These are phyloP conservation scores for Backusella mclennaniae DNA, from an alignment of 192 early-diverging fungal genomes.

Conservation along the genomic window DNA sequence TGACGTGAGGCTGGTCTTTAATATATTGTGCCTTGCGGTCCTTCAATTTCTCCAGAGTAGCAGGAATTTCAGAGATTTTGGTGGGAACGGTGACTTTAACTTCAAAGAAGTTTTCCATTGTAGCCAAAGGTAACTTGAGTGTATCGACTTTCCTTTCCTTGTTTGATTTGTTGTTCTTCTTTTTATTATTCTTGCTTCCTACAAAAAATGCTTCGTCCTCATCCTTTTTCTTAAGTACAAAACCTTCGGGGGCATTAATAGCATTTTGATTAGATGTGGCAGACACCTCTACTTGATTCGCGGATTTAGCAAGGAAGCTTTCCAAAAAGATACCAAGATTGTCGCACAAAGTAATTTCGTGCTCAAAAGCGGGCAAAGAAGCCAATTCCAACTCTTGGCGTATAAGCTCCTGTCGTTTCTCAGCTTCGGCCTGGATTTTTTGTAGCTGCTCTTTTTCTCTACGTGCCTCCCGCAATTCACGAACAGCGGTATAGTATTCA, in stretches of 20 bases:
- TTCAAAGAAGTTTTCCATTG: slow-evolving; percentile 75
- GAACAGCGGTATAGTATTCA: slow-evolving; percentile 69
- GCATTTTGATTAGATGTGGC: background rate
- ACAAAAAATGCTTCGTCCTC: slow-evolving; percentile 80
- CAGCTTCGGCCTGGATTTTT: slow-evolving; percentile 63
- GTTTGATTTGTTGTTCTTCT: slow-evolving; percentile 51
- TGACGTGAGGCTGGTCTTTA: slow-evolving; percentile 72
- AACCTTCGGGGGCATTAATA: slow-evolving; percentile 68
- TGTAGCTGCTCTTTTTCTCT: slow-evolving; percentile 65
- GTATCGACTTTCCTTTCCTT: slow-evolving; percentile 42
- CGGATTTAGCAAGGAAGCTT: slow-evolving; percentile 34
- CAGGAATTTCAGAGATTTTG: slow-evolving; percentile 61
- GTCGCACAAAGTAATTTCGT: slow-evolving; percentile 83
- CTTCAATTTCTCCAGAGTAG: slow-evolving; percentile 68
- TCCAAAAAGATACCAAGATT: slow-evolving; percentile 75
- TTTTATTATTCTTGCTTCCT: slow-evolving; percentile 56
- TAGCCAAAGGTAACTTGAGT: slow-evolving; percentile 70
- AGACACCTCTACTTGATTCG: slow-evolving; percentile 41
- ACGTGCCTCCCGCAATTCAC: slow-evolving; percentile 62
- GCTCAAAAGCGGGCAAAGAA: slow-evolving; percentile 80
- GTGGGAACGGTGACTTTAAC: slow-evolving; percentile 82
- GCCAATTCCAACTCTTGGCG: slow-evolving; percentile 83
- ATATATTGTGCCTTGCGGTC: slow-evolving; percentile 70
- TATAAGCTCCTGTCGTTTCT: slow-evolving; percentile 64
- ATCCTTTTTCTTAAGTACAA: slow-evolving; percentile 76